These are phyloP conservation scores for Miamiensis avidus DNA, from an alignment of 169 alveolate genomes.

Conservation along the genomic window DNA sequence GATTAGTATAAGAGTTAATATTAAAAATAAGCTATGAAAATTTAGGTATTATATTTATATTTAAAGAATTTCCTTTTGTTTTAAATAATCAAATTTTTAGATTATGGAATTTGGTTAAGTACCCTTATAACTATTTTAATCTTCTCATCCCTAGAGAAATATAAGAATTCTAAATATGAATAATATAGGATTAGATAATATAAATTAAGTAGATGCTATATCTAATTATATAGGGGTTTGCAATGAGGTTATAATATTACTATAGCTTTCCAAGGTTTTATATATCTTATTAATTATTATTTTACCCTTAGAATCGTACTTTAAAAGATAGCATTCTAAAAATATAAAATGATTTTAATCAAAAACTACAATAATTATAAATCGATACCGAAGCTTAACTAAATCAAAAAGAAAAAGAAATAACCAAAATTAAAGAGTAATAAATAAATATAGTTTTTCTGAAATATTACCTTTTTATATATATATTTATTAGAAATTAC, in stretches of 20 bases:
- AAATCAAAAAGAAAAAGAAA: too few relatives aligned
- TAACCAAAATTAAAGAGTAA: too few relatives aligned
- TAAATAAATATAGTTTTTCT: too few relatives aligned
- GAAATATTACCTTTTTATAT: too few relatives aligned
- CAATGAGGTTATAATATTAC: background rate
- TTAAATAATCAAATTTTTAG: slow-evolving; percentile 22
- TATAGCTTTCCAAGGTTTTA: too few relatives aligned
- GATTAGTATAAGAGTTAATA: slow-evolving; percentile 22
- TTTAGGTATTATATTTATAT: slow-evolving; percentile 29
- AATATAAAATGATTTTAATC: too few relatives aligned
- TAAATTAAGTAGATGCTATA: background rate
- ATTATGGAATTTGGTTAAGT: background rate
- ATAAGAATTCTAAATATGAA: background rate
- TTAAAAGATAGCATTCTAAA: too few relatives aligned
- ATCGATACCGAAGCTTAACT: too few relatives aligned
- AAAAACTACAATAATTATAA: too few relatives aligned
- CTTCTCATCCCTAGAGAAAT: background rate
- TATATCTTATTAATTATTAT: too few relatives aligned
- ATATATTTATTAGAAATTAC: too few relatives aligned
- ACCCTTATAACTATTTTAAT: background rate
- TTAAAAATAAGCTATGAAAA: slow-evolving; percentile 21
- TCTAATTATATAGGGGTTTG: background rate
- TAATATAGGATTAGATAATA: background rate
- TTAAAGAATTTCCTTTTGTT: slow-evolving; percentile 26
- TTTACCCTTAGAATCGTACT: too few relatives aligned